Percentiles rank a stretch among this genome's conserved stretches.
Evolutionary conservation across 495 filamentous ascomycete species (phyloP).

Genomic region (Hyaloscypha variabilis): DNA sequence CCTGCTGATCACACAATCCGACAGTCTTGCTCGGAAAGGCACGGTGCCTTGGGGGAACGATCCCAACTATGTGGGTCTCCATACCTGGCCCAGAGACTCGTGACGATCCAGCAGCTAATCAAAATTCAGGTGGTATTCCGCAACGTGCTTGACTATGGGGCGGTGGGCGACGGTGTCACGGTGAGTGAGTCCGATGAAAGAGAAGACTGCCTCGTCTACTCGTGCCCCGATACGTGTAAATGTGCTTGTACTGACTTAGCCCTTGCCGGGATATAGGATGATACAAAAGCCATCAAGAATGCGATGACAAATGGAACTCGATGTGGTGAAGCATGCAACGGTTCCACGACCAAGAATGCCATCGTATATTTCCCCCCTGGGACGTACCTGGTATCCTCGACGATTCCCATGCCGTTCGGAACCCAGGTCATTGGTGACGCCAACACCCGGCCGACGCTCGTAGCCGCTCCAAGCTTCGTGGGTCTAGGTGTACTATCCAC

Average conservation of each 20-base stretch:
- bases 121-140: constrained; percentile 45
- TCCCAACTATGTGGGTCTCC: no score
- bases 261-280: constrained; percentile 11
- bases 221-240: no score
- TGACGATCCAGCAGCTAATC: no score
- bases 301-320: constrained; percentile 17
- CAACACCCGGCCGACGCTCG: constrained; percentile 56
- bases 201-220: not conserved
- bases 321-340: constrained; percentile 17
- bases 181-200: constrained; percentile 21
- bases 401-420: constrained; percentile 12
- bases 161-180: constrained; percentile 30
- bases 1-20: not conserved
- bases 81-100: no score
- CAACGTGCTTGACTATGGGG: constrained; percentile 63
- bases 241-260: no score
- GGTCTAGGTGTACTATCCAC: constrained; percentile 73
- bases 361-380: constrained; percentile 25
- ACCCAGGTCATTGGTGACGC: constrained; percentile 24
- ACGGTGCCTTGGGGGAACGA: constrained; percentile 30
- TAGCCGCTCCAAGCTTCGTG: constrained; percentile 56
- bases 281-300: constrained; percentile 22
- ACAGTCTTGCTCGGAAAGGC: constrained; percentile 26
- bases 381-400: constrained; percentile 8
- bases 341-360: constrained; percentile 14